phyloP scores from a whole-genome alignment of 768 basidiomycete species.

The Podaxis sp. region DNA sequence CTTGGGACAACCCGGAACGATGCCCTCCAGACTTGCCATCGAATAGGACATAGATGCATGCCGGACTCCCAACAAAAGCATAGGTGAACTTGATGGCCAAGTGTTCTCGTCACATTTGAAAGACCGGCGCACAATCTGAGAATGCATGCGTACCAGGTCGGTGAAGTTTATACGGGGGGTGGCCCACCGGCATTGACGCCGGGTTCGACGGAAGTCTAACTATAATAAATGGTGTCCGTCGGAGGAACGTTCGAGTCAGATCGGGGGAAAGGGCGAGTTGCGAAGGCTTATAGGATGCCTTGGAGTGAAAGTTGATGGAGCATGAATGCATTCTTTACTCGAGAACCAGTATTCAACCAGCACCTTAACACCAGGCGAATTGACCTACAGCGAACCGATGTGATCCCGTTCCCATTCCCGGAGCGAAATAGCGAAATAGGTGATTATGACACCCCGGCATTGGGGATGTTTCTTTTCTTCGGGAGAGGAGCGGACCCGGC shows the following conservation, averaged over 20 bases:
- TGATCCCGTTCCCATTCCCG: too few relatives aligned
- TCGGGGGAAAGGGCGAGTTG: too few relatives aligned
- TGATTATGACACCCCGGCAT: too few relatives aligned
- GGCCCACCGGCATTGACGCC: neutral
- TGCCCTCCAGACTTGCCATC: slow-evolving; percentile 19
- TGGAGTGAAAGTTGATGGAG: neutral
- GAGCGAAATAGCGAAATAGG: too few relatives aligned
- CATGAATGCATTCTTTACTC: too few relatives aligned
- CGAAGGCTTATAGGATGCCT: neutral
- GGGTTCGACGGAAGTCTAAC: neutral
- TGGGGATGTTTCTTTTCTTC: too few relatives aligned
- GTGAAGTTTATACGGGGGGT: too few relatives aligned
- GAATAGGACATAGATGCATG: slow-evolving; percentile 22
- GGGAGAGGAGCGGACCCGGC: too few relatives aligned
- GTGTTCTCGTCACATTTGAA: slow-evolving; percentile 37
- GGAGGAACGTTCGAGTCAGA: neutral
- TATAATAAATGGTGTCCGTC: neutral
- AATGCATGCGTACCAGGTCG: neutral
- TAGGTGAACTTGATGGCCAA: slow-evolving; percentile 23
- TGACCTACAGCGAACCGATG: too few relatives aligned
- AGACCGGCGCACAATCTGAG: slow-evolving; percentile 16
- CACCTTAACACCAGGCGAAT: too few relatives aligned
- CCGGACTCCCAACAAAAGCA: slow-evolving; percentile 26
- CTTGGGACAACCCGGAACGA: slow-evolving; percentile 18
- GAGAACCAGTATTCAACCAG: too few relatives aligned